Percentiles rank a stretch among this genome's conserved stretches.
These are phyloP conservation scores for Hypoxylon sp. DNA, from an alignment of 2,329 filamentous ascomycete genomes.

Conservation along the genomic window DNA sequence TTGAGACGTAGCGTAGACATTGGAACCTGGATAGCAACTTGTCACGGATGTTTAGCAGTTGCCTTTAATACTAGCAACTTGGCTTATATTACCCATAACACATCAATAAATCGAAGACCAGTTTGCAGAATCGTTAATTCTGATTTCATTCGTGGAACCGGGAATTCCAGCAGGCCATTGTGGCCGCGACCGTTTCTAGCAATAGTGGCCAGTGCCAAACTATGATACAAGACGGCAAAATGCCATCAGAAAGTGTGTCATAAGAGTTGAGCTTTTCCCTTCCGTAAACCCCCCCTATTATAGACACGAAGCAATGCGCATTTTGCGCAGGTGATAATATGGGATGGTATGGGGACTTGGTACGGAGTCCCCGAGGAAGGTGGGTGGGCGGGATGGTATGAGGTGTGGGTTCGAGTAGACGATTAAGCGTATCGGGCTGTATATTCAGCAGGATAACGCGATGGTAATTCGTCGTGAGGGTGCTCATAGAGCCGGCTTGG, in stretches of 20 bases:
- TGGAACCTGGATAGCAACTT: background rate
- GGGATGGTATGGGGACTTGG: conserved; percentile 1
- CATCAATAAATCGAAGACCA: background rate
- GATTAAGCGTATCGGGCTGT: conserved; percentile 8
- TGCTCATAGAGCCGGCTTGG: conserved; percentile 66
- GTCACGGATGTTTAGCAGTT: background rate
- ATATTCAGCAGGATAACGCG: conserved; percentile 2
- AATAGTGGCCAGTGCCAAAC: conserved; percentile 33
- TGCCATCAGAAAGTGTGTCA: conserved; percentile 16
- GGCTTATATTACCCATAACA: background rate
- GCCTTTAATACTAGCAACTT: background rate
- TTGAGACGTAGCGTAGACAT: background rate
- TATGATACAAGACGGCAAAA: conserved; percentile 46
- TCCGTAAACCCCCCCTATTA: conserved; percentile 19
- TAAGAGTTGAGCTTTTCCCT: conserved; percentile 44
- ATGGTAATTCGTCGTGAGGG: too few species aligned
- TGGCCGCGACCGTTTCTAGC: conserved; percentile 41
- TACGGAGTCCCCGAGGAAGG: conserved; percentile 4
- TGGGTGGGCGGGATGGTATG: background rate
- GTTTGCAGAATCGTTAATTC: conserved; percentile 1
- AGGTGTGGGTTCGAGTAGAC: conserved; percentile 15
- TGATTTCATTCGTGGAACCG: conserved; percentile 15
- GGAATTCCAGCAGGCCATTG: conserved; percentile 35
- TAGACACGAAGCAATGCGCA: conserved; percentile 22
- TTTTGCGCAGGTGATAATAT: conserved; percentile 3